A percentile compares a stretch with the other conserved stretches of the same genome.
Conservation (phyloP, 2,329 filamentous ascomycete genomes). For the Hypoxylon sp. region DNA sequence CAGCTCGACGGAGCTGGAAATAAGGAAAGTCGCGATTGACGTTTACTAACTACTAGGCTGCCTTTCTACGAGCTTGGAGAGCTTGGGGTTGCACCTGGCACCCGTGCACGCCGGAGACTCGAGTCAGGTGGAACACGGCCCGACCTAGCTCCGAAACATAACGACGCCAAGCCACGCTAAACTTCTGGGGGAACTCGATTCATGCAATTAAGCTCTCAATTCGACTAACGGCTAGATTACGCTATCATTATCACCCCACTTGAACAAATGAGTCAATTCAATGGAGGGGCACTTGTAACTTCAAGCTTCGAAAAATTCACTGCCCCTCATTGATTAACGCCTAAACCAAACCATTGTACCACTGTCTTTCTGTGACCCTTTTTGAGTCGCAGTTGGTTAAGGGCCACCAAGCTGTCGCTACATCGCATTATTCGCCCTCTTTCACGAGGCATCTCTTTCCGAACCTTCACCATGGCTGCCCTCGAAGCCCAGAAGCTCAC, state of each 20-base stretch:
- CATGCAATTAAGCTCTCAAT: neutral
- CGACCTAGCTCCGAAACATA: constrained; percentile 33
- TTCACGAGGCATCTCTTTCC: constrained; percentile 52
- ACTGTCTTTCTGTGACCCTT: constrained; percentile 23
- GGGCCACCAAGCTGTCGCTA: constrained; percentile 57
- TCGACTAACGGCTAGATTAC: constrained; percentile 22
- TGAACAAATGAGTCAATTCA: constrained; percentile 30
- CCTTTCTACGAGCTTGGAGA: constrained; percentile 36
- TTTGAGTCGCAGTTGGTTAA: constrained; percentile 22
- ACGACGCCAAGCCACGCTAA: neutral
- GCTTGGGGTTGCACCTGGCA: constrained; percentile 31
- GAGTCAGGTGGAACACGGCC: constrained; percentile 24
- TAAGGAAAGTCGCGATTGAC: constrained; percentile 43
- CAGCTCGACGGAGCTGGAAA: constrained; percentile 42
- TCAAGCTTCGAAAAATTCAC: constrained; percentile 36
- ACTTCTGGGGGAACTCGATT: neutral
- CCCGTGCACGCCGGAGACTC: constrained; percentile 8
- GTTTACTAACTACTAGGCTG: constrained; percentile 34
- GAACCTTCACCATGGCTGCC: constrained; percentile 72
- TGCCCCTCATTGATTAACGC: constrained; percentile 25
- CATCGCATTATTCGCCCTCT: constrained; percentile 55
- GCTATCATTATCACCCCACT: constrained; percentile 18
- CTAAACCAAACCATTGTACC: constrained; percentile 4
- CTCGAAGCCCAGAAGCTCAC: constrained; percentile 80
- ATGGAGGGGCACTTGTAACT: constrained; percentile 34